Evolutionary conservation across 164 flowering plant genomes (phyloP).

Genomic region (Stephania yunnanensis): DNA sequence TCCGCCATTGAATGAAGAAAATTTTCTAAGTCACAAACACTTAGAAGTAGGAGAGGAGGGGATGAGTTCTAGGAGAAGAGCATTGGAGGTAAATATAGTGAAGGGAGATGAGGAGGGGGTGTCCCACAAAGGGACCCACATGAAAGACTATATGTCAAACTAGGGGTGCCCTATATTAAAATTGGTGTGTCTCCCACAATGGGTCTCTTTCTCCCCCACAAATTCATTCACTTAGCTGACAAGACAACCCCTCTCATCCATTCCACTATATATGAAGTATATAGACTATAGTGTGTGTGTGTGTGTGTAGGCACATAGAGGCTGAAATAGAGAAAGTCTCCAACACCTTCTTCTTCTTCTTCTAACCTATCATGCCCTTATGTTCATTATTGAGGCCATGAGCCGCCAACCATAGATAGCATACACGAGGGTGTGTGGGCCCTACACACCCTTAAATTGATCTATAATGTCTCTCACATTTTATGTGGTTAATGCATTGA

Average conservation of each 20-base stretch:
- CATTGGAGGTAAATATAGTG: slow-evolving; percentile 8
- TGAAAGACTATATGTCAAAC: slow-evolving; percentile 35
- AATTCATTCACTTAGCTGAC: slow-evolving; percentile 13
- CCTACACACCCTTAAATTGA: neutral
- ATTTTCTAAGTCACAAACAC: neutral
- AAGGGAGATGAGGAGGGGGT: slow-evolving; percentile 11
- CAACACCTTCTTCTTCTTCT: slow-evolving; percentile 23
- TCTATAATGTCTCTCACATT: no score
- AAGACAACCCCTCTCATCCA: neutral
- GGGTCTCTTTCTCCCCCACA: slow-evolving; percentile 4
- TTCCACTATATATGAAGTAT: neutral
- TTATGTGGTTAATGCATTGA: no score
- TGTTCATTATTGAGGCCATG: slow-evolving; percentile 40
- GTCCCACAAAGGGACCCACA: slow-evolving; percentile 21
- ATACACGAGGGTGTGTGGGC: slow-evolving; percentile 50
- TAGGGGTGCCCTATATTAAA: slow-evolving; percentile 26
- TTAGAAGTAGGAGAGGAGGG: neutral
- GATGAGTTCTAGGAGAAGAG: neutral
- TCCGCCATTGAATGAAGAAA: slow-evolving; percentile 48
- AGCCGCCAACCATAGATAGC: slow-evolving; percentile 51
- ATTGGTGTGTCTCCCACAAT: slow-evolving; percentile 56
- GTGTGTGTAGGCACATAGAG: neutral
- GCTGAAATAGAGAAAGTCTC: neutral
- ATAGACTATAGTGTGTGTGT: no score
- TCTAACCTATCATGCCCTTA: slow-evolving; percentile 46